Percentiles rank a stretch among this genome's conserved stretches.
phyloP scores from a whole-genome alignment of 208 protist species.

The Lotmaria passim region DNA sequence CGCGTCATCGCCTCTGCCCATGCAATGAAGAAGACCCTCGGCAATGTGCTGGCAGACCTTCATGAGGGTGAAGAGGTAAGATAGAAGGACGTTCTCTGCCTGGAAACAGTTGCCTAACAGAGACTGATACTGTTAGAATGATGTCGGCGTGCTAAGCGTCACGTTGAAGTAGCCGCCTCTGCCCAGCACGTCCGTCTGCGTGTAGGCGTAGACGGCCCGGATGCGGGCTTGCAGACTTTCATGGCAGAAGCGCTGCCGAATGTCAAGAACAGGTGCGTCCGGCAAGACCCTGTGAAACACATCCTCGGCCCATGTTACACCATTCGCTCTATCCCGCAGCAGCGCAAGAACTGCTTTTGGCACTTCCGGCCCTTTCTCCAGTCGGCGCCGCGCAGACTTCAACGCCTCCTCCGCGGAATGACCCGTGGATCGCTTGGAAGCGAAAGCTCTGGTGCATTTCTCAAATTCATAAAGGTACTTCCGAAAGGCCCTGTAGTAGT shows the following conservation, averaged over 20 bases:
- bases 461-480: too few species aligned
- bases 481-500: slow-evolving; percentile 8
- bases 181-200: slow-evolving; percentile 9
- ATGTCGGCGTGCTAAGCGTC: slow-evolving; percentile 1
- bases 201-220: slow-evolving; percentile 28
- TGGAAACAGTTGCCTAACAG: neutral
- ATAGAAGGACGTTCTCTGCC: neutral
- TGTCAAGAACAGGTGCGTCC: neutral
- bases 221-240: slow-evolving; percentile 27
- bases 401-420: too few species aligned
- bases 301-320: slow-evolving; percentile 21
- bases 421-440: too few species aligned
- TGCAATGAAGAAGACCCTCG: slow-evolving; percentile 7
- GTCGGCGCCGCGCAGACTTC: too few species aligned
- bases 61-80: slow-evolving; percentile 25
- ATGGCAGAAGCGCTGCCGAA: neutral
- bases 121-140: neutral
- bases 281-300: slow-evolving; percentile 13
- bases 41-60: slow-evolving; percentile 31
- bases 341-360: neutral
- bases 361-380: neutral
- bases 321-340: neutral
- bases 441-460: neutral
- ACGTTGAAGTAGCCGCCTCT: slow-evolving; percentile 26
- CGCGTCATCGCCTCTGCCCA: neutral